These are phyloP conservation scores for Tetrapisispora iriomotensis DNA, from an alignment of 805 yeast genomes.

Conservation along the genomic window DNA sequence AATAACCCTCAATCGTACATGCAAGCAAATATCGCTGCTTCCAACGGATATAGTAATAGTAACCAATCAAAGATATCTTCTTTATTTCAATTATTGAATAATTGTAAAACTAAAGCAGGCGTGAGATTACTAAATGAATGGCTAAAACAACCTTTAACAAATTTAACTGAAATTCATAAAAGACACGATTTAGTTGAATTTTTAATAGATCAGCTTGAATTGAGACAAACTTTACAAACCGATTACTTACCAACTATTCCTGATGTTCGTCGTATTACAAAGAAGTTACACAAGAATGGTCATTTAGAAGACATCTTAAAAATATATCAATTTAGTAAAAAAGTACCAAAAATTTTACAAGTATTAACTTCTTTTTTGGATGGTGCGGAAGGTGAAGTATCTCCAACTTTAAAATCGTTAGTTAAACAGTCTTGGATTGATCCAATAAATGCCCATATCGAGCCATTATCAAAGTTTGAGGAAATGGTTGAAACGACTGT, in stretches of 20 bases:
- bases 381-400: constrained; percentile 13
- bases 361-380: constrained; percentile 39
- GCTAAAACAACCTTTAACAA: constrained; percentile 91
- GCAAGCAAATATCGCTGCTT: constrained; percentile 5
- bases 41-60: constrained; percentile 6
- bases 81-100: constrained; percentile 73
- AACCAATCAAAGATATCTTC: constrained; percentile 40
- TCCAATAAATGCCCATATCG: constrained; percentile 42
- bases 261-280: constrained; percentile 66
- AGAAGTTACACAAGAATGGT: constrained; percentile 51
- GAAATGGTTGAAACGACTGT: constrained; percentile 89
- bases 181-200: constrained; percentile 71
- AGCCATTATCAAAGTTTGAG: constrained; percentile 54
- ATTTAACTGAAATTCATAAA: constrained; percentile 43
- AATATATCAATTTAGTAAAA: constrained; percentile 67
- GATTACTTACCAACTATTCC: constrained; percentile 68
- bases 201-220: constrained; percentile 56
- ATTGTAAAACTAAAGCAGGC: constrained; percentile 87
- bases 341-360: constrained; percentile 58
- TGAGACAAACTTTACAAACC: constrained; percentile 56
- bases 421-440: constrained; percentile 45
- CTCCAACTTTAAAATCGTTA: constrained; percentile 26
- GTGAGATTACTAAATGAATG: constrained; percentile 80
- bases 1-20: constrained; percentile 16
- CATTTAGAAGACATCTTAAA: constrained; percentile 83